Base-by-base conservation (phyloP, 805 yeast species). In the Brettanomyces nanus region DNA sequence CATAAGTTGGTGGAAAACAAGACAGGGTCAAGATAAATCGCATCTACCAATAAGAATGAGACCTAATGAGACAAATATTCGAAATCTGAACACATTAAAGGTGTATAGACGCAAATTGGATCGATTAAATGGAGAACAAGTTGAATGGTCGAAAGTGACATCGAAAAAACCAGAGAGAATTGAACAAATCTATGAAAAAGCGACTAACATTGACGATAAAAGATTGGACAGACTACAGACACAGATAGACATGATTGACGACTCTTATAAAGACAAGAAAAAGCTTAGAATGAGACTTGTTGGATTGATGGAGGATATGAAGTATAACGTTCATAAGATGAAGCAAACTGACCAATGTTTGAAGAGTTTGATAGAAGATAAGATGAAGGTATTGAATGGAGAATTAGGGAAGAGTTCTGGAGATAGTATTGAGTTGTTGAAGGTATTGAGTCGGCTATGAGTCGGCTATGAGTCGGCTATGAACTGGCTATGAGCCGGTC, bases 1-100 rank as follows among this genome's bases (percentile, higher is more conserved):
- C 35, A 74, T 82, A 3, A 75, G 81, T 50, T 84, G 92, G 94
- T 79, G 80, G 69, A 65, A 63, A 36, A 55, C 68, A 11, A 47
- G 49, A 4, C 50, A 50, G 3, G 55, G 47, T 1, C 57, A 47
- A 4, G 33, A 19, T n/a, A 26, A n/a, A 10, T 7, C 29, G 15
- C 22, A 53, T 27, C 42, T 29, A 9, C 58, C 58, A 9, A 54
- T 56, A 6, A 56, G 63, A 5, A 49, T 71, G 25, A 54, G 66
- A 26, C 80, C 85, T 1, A 82, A 83, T 52, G 71, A 74, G n/a
- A 66, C 73, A 33, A 83, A 83, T 48, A 55, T 60, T 6, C 62
- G 70, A 28, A 80, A 81, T 49, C 42, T 49, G 27, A 60, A 64
- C 31, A 74, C 72, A 36, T 55, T 79, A 15, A 61, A 65, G 23